These are phyloP conservation scores for Clarkia xantiana DNA, from an alignment of 345 rosid species.

Conservation along the genomic window DNA sequence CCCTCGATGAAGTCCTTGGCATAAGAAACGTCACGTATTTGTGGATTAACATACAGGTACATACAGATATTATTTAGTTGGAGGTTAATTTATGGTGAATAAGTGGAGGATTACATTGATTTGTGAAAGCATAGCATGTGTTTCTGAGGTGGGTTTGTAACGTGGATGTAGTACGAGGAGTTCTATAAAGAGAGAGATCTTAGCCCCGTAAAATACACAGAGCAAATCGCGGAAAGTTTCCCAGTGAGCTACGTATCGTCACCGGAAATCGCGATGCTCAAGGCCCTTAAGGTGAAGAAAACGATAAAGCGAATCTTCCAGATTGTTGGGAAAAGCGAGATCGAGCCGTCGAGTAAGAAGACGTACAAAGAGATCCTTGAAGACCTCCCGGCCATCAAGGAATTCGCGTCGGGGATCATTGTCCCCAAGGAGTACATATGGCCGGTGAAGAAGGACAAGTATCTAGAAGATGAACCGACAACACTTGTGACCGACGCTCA, in stretches of 20 bases:
- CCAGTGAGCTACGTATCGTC: slow-evolving; percentile 33
- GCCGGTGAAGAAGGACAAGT: slow-evolving; percentile 33
- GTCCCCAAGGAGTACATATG: slow-evolving; percentile 69
- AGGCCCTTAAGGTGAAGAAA: slow-evolving; percentile 32
- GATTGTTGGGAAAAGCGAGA: slow-evolving; percentile 20
- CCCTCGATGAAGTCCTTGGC: slow-evolving; percentile 36
- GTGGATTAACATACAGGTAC: slow-evolving; percentile 77
- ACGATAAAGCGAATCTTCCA: slow-evolving; percentile 35
- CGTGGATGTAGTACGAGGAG: slow-evolving; percentile 32
- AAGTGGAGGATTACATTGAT: neutral
- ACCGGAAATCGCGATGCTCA: slow-evolving; percentile 74
- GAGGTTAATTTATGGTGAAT: no score
- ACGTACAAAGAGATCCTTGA: slow-evolving; percentile 30
- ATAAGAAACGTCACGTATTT: slow-evolving; percentile 22
- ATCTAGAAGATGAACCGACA: slow-evolving; percentile 39
- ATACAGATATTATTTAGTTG: no score
- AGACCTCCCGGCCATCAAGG: slow-evolving; percentile 42
- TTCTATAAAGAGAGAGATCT: slow-evolving; percentile 57
- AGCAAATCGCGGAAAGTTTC: slow-evolving; percentile 11
- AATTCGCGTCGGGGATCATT: slow-evolving; percentile 53
- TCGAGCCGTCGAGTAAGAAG: slow-evolving; percentile 60
- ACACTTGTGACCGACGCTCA: slow-evolving; percentile 73
- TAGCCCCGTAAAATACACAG: slow-evolving; percentile 24
- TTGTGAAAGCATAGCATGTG: no score
- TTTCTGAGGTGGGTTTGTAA: no score